Evolutionary conservation across 2,329 filamentous ascomycete species (phyloP), one percentile per base, ranked within the genome.

Genomic region (Penicillium sp.): DNA sequence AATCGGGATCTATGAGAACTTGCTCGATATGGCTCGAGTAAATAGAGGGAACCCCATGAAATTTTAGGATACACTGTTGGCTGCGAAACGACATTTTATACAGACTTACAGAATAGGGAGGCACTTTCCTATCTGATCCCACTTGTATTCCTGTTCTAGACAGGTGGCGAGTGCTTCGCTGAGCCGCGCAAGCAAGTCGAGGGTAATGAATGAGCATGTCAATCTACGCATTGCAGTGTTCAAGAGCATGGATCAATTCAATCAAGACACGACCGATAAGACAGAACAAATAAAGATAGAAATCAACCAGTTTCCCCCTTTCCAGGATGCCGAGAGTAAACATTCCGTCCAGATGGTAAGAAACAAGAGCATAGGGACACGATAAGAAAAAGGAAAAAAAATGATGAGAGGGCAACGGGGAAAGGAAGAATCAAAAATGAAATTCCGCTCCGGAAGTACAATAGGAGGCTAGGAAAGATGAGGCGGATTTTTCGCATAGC

Each of bases 281-380:
- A 40, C 32, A 39, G 36, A 37, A 50, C 41, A 39, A 33, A 40
- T 41, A 44, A 52, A 48, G 37, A 54, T 47, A 47, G 35, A 22
- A 22, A 47, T 50, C 42, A 40, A 47, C 42, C 47, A 42, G 44
- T 42, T 37, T 37, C 45, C 35, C 36, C 45, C 41, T 42, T 48
- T 41, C 40, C 43, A 45, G 40, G 37, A 52, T 54, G 47, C 44
- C 45, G 45, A 44, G 39, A 44, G 35, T 43, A 46, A 45, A 48
- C 35, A 46, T 50, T 49, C 51, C 47, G 29, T 49, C 41, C 49
- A 52, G 41, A 52, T 50, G 49, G 37, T 52, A 48, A 48, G 44
- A 44, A 45, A 47, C 39, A 37, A 36, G 41, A 44, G 44, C 31
- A 37, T 30, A 36, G 41, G 43, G 44, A 34, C 34, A 30, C 34